Percentiles rank a stretch among this genome's conserved stretches.
phyloP scores from a whole-genome alignment of 352 stramenopile species.

The Sclerospora graminicola region DNA sequence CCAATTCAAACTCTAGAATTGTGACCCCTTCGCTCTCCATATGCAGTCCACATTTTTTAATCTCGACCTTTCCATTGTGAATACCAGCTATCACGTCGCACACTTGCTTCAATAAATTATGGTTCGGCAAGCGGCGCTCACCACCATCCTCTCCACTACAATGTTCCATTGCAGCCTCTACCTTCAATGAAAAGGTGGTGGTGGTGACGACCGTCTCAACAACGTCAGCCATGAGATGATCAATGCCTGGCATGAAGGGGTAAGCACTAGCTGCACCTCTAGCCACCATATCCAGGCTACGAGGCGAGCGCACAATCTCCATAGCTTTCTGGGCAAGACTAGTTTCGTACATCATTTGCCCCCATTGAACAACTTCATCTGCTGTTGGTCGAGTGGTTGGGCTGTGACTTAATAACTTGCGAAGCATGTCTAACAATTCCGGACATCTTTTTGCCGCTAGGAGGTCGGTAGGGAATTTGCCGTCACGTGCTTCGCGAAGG shows the following conservation, averaged over 20 bases:
- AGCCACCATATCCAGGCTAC: slow-evolving; percentile 21
- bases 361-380: slow-evolving; percentile 65
- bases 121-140: slow-evolving; percentile 58
- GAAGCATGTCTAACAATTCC: slow-evolving; percentile 62
- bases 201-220: slow-evolving; percentile 10
- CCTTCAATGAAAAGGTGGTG: slow-evolving; percentile 51
- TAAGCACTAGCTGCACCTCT: slow-evolving; percentile 8
- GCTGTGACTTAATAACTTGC: slow-evolving; percentile 44
- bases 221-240: slow-evolving; percentile 22
- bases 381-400: slow-evolving; percentile 41
- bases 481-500: slow-evolving; percentile 61
- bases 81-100: slow-evolving; percentile 65
- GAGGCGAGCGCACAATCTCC: slow-evolving; percentile 40
- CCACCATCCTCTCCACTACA: slow-evolving; percentile 26
- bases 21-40: slow-evolving; percentile 59
- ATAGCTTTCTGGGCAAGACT: slow-evolving; percentile 46
- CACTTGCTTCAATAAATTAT: slow-evolving; percentile 82
- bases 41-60: slow-evolving; percentile 74
- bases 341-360: slow-evolving; percentile 62
- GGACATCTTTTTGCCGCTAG: slow-evolving; percentile 40
- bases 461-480: slow-evolving; percentile 48
- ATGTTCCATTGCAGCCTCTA: slow-evolving; percentile 45
- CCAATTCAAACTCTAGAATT: slow-evolving; percentile 69
- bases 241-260: slow-evolving; percentile 17
- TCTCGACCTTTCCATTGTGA: slow-evolving; percentile 53